These are phyloP conservation scores for Backusella sp. DNA, from an alignment of 192 early-diverging fungal species.

Conservation along the genomic window DNA sequence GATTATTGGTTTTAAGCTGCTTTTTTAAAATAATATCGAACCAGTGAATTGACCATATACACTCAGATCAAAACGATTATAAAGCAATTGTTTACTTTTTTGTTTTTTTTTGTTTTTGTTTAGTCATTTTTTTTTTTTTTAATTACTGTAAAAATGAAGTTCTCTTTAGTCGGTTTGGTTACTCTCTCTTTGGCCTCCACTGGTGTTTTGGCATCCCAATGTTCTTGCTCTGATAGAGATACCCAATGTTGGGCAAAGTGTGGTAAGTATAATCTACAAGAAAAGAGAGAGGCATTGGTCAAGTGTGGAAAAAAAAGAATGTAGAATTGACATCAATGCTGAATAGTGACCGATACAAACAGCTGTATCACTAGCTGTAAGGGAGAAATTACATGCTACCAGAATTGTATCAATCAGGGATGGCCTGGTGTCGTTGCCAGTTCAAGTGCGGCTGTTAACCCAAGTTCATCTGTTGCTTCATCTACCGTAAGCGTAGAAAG, in stretches of 20 bases:
- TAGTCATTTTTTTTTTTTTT: background rate
- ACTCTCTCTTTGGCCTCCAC: background rate
- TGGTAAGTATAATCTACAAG: background rate
- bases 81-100: background rate
- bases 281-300: background rate
- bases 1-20: background rate
- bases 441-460: background rate
- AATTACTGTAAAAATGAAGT: background rate
- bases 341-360: background rate
- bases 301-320: background rate
- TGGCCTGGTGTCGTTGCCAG: background rate
- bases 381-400: background rate
- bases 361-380: background rate
- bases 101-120: background rate
- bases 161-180: background rate
- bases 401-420: background rate
- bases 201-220: background rate
- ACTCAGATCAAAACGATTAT: background rate
- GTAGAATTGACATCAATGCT: background rate
- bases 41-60: background rate
- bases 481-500: background rate
- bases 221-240: background rate
- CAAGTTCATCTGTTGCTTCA: background rate
- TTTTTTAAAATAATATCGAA: background rate
- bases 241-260: background rate